Evolutionary conservation across 108 stramenopile genomes (phyloP).

Genomic region (Aurantiochytrium sp.): DNA sequence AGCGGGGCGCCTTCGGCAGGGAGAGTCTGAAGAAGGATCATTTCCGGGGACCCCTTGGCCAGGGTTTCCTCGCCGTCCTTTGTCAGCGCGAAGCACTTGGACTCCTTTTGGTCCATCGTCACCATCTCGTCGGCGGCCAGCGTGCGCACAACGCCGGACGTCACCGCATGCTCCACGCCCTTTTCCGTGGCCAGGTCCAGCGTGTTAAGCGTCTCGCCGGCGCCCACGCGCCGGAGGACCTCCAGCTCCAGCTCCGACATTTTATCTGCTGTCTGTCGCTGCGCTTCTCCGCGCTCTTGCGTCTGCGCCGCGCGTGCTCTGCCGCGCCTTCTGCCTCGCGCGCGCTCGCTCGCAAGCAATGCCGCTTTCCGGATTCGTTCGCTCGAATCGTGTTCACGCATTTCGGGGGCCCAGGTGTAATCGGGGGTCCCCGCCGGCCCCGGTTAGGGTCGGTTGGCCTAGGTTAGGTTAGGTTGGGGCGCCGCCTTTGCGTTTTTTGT

Average conservation of each 20-base stretch:
- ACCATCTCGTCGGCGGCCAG: slow-evolving; percentile 73
- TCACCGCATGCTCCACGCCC: slow-evolving; percentile 62
- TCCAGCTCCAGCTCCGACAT: not conserved
- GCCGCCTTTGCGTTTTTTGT: no score
- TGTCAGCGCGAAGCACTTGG: slow-evolving; percentile 60
- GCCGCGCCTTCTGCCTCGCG: no score
- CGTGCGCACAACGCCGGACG: slow-evolving; percentile 75
- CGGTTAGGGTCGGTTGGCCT: no score
- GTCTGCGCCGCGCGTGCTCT: no score
- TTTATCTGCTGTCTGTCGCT: not conserved
- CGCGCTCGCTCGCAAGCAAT: no score
- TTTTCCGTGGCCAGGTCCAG: not conserved
- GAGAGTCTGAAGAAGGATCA: slow-evolving; percentile 61
- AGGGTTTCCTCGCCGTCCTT: slow-evolving; percentile 64
- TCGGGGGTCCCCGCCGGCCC: no score
- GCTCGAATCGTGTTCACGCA: no score
- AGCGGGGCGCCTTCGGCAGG: slow-evolving; percentile 53
- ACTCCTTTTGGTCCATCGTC: slow-evolving; percentile 42
- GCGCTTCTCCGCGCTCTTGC: no score
- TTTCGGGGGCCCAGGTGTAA: no score
- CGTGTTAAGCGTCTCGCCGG: not conserved
- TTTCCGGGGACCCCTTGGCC: slow-evolving; percentile 72
- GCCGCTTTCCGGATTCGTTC: no score
- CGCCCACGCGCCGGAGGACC: not conserved
- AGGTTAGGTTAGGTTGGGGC: no score